A percentile compares a stretch with the other conserved stretches of the same genome.
Conservation (phyloP, 495 filamentous ascomycete genomes). For the Hypoxylon rickii region DNA sequence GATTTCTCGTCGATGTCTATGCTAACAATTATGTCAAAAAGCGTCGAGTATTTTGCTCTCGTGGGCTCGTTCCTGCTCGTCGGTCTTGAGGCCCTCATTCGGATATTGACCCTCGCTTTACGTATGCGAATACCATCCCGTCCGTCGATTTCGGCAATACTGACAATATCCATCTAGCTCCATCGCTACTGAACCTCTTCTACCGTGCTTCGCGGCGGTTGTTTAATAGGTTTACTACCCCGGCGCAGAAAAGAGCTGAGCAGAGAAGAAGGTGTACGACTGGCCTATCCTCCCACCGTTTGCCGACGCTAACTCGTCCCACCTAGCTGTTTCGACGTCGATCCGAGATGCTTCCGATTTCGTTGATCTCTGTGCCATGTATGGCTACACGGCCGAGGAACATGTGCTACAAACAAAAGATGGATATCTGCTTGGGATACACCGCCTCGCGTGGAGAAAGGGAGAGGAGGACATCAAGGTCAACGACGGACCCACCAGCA, state of each 20-base stretch:
- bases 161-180: slow-evolving; percentile 57
- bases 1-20: neutral
- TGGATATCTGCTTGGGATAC: slow-evolving; percentile 90
- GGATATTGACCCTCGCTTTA: slow-evolving; percentile 87
- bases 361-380: slow-evolving; percentile 84
- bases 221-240: slow-evolving; percentile 78
- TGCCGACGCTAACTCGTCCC: slow-evolving; percentile 19
- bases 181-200: slow-evolving; percentile 77
- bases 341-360: slow-evolving; percentile 81
- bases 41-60: slow-evolving; percentile 84
- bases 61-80: slow-evolving; percentile 81
- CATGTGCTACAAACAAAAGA: slow-evolving; percentile 93
- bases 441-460: slow-evolving; percentile 79
- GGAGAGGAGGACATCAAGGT: slow-evolving; percentile 76
- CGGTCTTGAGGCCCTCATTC: slow-evolving; percentile 75
- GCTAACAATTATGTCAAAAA: slow-evolving; percentile 37
- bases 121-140: slow-evolving; percentile 63
- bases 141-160: neutral
- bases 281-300: slow-evolving; percentile 1
- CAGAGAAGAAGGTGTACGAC: slow-evolving; percentile 58
- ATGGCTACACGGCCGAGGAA: slow-evolving; percentile 90
- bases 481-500: slow-evolving; percentile 70
- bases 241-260: slow-evolving; percentile 66
- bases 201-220: slow-evolving; percentile 79
- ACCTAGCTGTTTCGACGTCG: slow-evolving; percentile 53